A percentile compares a stretch with the other conserved stretches of the same genome.
Evolutionary conservation across 164 flowering plant genomes (phyloP).

Genomic region (Euptelea pleiosperma): DNA sequence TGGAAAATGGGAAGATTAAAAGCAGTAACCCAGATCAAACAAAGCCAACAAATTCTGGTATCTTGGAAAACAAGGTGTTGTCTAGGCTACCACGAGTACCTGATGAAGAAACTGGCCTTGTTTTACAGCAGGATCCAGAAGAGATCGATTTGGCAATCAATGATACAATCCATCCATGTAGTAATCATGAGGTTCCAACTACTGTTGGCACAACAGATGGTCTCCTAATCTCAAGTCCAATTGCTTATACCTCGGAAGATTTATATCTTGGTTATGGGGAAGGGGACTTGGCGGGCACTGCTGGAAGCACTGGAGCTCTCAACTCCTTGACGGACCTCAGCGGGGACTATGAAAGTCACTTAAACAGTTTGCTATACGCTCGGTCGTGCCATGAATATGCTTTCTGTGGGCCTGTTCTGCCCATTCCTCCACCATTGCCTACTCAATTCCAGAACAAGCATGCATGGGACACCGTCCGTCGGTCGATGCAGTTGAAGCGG

Average conservation of each 20-base stretch:
- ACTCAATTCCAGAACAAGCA: conserved; percentile 18
- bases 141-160: conserved; percentile 7
- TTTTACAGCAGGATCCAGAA: conserved; percentile 3
- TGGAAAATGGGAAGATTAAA: conserved; percentile 25
- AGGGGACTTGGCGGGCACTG: conserved; percentile 7
- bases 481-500: conserved; percentile 28
- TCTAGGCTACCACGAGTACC: background rate
- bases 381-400: conserved; percentile 32
- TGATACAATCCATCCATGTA: conserved; percentile 3
- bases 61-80: background rate
- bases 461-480: conserved; percentile 32
- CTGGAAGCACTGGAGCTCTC: conserved; percentile 22
- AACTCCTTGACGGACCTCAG: conserved; percentile 43
- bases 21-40: background rate
- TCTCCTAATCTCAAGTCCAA: conserved; percentile 2
- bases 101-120: background rate
- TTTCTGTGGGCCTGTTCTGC: conserved; percentile 15
- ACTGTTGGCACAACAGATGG: conserved; percentile 9
- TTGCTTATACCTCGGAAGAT: conserved; percentile 16
- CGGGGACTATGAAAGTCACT: conserved; percentile 52
- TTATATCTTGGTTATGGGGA: conserved; percentile 12
- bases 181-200: conserved; percentile 5
- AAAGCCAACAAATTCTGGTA: conserved; percentile 4
- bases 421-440: conserved; percentile 15
- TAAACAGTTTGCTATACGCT: conserved; percentile 36